Evolutionary conservation across 805 yeast genomes (phyloP), one percentile per base, ranked within the genome.

Genomic region (Kockiozyma suomiensis): DNA sequence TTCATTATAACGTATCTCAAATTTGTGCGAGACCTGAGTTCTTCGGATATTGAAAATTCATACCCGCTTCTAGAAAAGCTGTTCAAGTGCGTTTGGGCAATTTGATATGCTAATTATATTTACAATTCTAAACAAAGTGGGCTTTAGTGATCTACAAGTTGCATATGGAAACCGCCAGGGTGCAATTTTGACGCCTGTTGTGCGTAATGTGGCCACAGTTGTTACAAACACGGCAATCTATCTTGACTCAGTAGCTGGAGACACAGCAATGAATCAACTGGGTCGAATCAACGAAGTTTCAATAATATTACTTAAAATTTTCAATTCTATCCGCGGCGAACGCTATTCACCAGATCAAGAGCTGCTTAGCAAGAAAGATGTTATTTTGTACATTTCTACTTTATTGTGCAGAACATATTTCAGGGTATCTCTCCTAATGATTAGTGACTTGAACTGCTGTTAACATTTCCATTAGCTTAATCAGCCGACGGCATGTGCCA

Each of bases 281-380:
- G 43, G 33, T 26, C 59, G 70, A 25, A 68, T 71, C 2, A 75
- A 82, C 4, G 80, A 78, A 70, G 68, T 82, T 25, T 84, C 90
- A 0, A 76, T 85, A 3, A 72, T 83, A 1, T 73, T 86, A 17
- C 74, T 87, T 51, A 82, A 80, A 66, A 72, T 84, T 30, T 85
- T 86, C 74, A 86, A 86, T 67, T 78, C 84, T 53, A 82, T 83
- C 40, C 76, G 89, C 41, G 80, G 84, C 64, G 73, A 79, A 65
- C 69, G 75, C 62, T 65, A 69, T n/a, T 75, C 70, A 56, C 38
- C 49, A 21, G 56, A 50, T 19, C 38, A 25, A 19, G 59, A 51
- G n/a, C 38, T 30, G 43, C 41, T 46, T 28, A 45, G 32, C 35
- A 83, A 84, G 66, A 83, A 80, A 62, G 70, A 76, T 25, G 79